Percentiles rank a stretch among this genome's conserved stretches.
These are phyloP conservation scores for Trichoderma semiorbis DNA, from an alignment of 2,329 filamentous ascomycete species.

Conservation along the genomic window DNA sequence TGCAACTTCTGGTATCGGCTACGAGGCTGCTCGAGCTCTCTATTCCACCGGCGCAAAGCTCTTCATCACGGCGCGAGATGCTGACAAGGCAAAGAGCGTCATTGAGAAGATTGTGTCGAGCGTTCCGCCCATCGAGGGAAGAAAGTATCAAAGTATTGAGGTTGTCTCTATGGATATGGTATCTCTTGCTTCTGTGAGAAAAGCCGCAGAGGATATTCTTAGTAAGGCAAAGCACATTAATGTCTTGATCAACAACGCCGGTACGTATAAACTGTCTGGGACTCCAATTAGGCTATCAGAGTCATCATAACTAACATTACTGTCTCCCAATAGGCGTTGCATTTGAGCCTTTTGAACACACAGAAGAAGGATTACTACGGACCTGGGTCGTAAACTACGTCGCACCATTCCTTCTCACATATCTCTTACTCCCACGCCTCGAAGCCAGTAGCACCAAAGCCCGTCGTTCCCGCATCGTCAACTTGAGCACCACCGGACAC, in stretches of 20 bases:
- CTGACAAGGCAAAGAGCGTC: neutral
- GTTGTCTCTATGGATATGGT: neutral
- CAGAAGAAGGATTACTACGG: neutral
- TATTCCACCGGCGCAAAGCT: neutral
- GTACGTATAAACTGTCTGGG: neutral
- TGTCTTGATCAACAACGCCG: neutral
- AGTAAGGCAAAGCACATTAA: neutral
- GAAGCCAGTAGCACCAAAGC: neutral
- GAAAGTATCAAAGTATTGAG: neutral
- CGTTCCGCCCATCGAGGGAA: neutral
- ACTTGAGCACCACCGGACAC: neutral
- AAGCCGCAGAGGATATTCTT: neutral
- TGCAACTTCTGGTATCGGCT: neutral
- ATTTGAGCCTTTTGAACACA: neutral
- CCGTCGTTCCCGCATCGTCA: neutral
- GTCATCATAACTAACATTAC: neutral
- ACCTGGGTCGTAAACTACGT: neutral
- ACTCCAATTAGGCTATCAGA: no score
- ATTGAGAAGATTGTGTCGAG: neutral
- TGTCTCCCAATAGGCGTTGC: neutral
- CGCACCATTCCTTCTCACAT: neutral
- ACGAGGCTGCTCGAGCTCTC: neutral
- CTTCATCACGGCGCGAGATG: neutral
- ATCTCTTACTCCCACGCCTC: neutral
- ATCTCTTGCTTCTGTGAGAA: neutral